Evolutionary conservation across 257 asterid species (phyloP), one percentile per base, ranked within the genome.

Genomic region (Capsicum pubescens): DNA sequence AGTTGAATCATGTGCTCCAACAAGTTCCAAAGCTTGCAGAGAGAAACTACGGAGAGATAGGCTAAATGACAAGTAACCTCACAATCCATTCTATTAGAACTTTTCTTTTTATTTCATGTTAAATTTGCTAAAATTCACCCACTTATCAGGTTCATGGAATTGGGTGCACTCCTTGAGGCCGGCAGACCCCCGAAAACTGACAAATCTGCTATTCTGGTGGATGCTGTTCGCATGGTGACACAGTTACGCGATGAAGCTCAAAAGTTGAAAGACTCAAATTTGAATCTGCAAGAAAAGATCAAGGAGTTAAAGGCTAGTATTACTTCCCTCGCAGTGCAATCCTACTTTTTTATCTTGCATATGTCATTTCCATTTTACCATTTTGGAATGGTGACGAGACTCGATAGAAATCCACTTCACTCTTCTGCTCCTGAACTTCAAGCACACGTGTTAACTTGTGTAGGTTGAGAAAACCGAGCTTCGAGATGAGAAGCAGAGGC

Each of bases 21-120:
- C 99, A 82, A 91, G 91, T 86, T 92, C 99, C 89, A 95, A 95
- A 91, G 99, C 99, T 26, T 91, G 97, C 93, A 89, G 99, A 89
- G 99, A 95, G 93, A 95, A 94, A 88, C 88, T 87, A 82, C 93
- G 99, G 52, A 88, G 99, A 87, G 98, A 95, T 88, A 93, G 86
- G 87, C 97, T 95, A 72, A 95, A 95, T 85, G 98, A 94, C 94
- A 93, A 92, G 99, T 95, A 83, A 35, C 87, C 85, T 82, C 44
- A 6, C 63, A 76, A 83, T 81, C 83, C 66, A 50, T 79, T 83
- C 21, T 71, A 10, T 86, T 19, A 15, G 1, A 63, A 85, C 81
- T 69, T 61, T 19, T 69, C 54, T 46, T 64, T 46, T 80, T 69
- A 54, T 57, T 80, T 64, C 42, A 32, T 13, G 67, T 76, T 74